Conservation (phyloP, 164 flowering plant genomes). For the Stephania japonica region DNA sequence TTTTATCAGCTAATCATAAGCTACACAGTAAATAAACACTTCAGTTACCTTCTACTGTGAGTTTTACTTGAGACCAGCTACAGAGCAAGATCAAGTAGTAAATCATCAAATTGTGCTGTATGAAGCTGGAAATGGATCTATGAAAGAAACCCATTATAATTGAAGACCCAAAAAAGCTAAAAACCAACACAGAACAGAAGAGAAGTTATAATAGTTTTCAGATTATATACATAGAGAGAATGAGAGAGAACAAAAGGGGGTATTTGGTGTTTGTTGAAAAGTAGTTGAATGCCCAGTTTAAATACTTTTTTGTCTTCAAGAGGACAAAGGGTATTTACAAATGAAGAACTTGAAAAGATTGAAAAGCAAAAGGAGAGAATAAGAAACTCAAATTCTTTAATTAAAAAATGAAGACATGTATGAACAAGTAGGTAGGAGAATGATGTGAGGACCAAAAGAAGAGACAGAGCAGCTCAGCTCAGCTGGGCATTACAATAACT, state of each 20-base stretch:
- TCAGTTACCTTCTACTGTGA: constrained; percentile 26
- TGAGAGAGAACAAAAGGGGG: too few species aligned
- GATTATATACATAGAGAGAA: background rate
- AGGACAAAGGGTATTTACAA: background rate
- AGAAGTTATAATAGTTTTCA: background rate
- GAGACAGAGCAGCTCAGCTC: background rate
- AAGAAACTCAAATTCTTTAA: background rate
- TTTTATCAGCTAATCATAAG: background rate
- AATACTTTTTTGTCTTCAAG: background rate
- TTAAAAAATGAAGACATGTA: too few species aligned
- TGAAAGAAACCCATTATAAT: constrained; percentile 1
- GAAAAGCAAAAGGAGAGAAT: background rate
- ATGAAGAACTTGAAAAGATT: background rate
- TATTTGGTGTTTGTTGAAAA: too few species aligned
- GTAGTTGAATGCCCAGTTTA: too few species aligned
- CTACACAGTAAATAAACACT: background rate
- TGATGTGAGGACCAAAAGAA: background rate
- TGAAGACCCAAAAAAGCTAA: background rate
- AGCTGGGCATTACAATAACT: background rate
- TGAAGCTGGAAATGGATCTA: constrained; percentile 11
- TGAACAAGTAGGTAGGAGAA: background rate
- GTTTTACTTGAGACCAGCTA: constrained; percentile 26
- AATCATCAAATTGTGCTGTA: constrained; percentile 11
- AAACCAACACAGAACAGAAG: background rate
- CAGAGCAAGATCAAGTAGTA: constrained; percentile 21